Conservation (phyloP, 2,329 filamentous ascomycete genomes). For the Phyllosticta paracitricarpa region DNA sequence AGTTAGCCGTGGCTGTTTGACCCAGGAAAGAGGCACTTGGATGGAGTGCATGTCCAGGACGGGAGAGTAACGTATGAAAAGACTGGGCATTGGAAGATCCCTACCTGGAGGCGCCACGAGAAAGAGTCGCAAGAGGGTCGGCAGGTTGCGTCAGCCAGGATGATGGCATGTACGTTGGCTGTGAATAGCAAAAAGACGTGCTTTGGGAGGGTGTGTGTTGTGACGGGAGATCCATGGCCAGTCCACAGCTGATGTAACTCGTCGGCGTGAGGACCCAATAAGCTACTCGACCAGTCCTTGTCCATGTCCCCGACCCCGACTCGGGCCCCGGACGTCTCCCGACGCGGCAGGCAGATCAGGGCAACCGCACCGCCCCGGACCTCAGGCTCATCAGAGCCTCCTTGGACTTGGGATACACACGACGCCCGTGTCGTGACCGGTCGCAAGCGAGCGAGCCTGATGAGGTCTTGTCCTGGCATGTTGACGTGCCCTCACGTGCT, state of each 20-base stretch:
- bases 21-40: slow-evolving; percentile 1
- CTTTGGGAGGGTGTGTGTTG: background rate
- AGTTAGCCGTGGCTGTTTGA: slow-evolving; percentile 2
- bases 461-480: background rate
- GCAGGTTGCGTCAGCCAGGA: slow-evolving; percentile 6
- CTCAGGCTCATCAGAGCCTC: background rate
- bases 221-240: background rate
- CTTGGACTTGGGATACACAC: background rate
- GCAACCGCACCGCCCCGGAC: background rate
- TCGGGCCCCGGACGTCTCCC: background rate
- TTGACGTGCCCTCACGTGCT: background rate
- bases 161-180: background rate
- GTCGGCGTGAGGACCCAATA: background rate
- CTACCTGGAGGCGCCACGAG: background rate
- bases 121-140: slow-evolving; percentile 4
- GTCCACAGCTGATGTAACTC: background rate
- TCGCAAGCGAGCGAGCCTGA: background rate
- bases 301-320: background rate
- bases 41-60: background rate
- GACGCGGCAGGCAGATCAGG: background rate
- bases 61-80: background rate
- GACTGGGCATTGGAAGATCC: background rate
- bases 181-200: background rate
- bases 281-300: background rate
- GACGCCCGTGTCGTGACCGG: background rate